Evolutionary conservation across 305 asterid species (phyloP), one percentile per base, ranked within the genome.

Genomic region (Rubia peregrina): DNA sequence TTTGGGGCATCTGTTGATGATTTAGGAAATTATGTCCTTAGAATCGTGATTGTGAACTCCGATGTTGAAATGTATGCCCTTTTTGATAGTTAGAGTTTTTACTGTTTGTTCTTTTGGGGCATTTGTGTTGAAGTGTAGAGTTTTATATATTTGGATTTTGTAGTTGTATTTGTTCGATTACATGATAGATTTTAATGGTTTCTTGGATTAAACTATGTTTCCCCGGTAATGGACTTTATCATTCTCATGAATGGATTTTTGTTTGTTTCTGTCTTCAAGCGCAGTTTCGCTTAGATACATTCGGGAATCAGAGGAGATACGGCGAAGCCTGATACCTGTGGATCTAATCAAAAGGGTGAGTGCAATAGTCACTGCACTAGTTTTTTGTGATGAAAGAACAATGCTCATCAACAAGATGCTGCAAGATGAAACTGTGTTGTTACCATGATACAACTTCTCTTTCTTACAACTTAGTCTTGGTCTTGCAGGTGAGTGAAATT

Each of bases 321-420:
- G 97, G 0, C 93, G 83, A n/a, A 62, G 83, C 62, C 80, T 91
- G 95, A 77, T 91, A 63, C 99, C 98, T 48, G 78, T 84, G 72
- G 90, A 94, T 74, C 90, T 94, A 68, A 89, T 91, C 75, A 84
- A 65, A 80, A 94, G 98, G 78, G 96, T 90, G 71, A 42, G 95
- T 77, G 42, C 75, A 17, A n/a, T n/a, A 63, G 66, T 63, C 21
- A 21, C 17, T 33, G 38, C 40, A 24, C 11, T 43, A 59, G 16
- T 30, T 43, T 19, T 9, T 60, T 22, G 21, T 30, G 42, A 71
- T 60, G 21, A 14, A 61, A 53, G 26, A 26, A 17, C 38, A 55
- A 40, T n/a, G 53, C n/a, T 41, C 41, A 36, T 9, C 14, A 4
- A 40, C 22, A 22, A 19, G 65, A 49, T 63, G 51, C 38, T n/a